Evolutionary conservation across 768 basidiomycete species (phyloP).

Genomic region (Russula vinacea): DNA sequence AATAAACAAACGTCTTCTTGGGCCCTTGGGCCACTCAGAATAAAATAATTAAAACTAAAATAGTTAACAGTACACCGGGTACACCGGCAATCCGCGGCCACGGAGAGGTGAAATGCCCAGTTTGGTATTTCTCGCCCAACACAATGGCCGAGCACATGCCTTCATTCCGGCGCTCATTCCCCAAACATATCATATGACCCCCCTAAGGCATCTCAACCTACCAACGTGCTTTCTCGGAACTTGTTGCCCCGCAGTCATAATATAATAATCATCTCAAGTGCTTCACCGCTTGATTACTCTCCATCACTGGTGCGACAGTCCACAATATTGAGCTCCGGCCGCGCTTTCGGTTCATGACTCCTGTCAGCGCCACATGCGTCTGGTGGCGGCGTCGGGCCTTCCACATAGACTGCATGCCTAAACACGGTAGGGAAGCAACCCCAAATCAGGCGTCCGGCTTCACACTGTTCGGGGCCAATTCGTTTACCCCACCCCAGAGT

Average conservation of each 20-base stretch:
- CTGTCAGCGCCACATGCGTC: slow-evolving; percentile 12
- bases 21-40: not conserved
- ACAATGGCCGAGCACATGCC: not conserved
- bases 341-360: not conserved
- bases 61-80: not conserved
- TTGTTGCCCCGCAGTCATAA: not conserved
- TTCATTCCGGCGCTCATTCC: slow-evolving; percentile 12
- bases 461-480: not conserved
- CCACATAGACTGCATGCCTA: not conserved
- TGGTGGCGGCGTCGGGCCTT: slow-evolving; percentile 1
- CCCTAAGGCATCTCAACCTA: not conserved
- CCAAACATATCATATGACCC: slow-evolving; percentile 24
- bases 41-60: not conserved
- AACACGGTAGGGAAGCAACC: slow-evolving; percentile 8
- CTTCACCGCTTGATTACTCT: not conserved
- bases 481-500: not conserved
- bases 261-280: not conserved
- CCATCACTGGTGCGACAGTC: not conserved
- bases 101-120: not conserved
- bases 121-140: slow-evolving; percentile 10
- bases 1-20: not conserved
- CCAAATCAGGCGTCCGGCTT: not conserved
- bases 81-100: slow-evolving; percentile 17
- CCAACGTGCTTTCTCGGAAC: slow-evolving; percentile 10
- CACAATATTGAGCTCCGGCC: slow-evolving; percentile 15